Evolutionary conservation across 305 asterid genomes (phyloP).

Genomic region (Galium porrigens): DNA sequence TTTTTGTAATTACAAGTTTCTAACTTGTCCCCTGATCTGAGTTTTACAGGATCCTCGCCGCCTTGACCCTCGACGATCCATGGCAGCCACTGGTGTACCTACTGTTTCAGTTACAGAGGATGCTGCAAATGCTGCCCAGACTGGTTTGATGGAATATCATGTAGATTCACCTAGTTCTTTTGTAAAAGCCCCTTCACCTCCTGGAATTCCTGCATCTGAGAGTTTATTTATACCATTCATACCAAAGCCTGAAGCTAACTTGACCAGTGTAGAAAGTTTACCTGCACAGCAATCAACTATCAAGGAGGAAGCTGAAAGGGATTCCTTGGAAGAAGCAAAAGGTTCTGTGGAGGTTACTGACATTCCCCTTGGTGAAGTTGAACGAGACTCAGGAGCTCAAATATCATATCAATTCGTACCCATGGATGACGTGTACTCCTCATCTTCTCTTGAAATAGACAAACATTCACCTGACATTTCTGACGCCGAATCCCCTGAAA

Average conservation of each 20-base stretch:
- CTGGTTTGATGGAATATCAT: slow-evolving; percentile 32
- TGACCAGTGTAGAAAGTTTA: slow-evolving; percentile 27
- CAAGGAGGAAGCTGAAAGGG: slow-evolving; percentile 33
- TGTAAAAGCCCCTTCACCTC: slow-evolving; percentile 23
- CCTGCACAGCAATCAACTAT: slow-evolving; percentile 21
- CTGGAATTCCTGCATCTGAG: slow-evolving; percentile 29
- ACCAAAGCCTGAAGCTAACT: slow-evolving; percentile 34
- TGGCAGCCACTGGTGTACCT: slow-evolving; percentile 42
- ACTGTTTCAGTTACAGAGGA: slow-evolving; percentile 38
- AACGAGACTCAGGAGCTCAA: slow-evolving; percentile 28
- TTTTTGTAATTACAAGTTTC: slow-evolving; percentile 6
- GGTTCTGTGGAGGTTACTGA: slow-evolving; percentile 26
- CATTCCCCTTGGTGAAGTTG: slow-evolving; percentile 32
- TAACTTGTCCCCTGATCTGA: slow-evolving; percentile 17
- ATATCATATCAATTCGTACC: slow-evolving; percentile 26
- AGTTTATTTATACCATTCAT: slow-evolving; percentile 23
- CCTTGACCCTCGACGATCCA: slow-evolving; percentile 73
- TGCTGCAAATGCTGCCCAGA: slow-evolving; percentile 30
- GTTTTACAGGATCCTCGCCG: slow-evolving; percentile 95
- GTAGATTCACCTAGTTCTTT: slow-evolving; percentile 33
- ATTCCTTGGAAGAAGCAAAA: slow-evolving; percentile 31
- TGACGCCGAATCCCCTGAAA: slow-evolving; percentile 37
- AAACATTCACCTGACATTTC: slow-evolving; percentile 39
- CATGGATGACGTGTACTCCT: slow-evolving; percentile 58
- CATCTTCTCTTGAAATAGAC: slow-evolving; percentile 61